Evolutionary conservation across 305 asterid species (phyloP), one percentile per base, ranked within the genome.

Genomic region (Lippia alba): DNA sequence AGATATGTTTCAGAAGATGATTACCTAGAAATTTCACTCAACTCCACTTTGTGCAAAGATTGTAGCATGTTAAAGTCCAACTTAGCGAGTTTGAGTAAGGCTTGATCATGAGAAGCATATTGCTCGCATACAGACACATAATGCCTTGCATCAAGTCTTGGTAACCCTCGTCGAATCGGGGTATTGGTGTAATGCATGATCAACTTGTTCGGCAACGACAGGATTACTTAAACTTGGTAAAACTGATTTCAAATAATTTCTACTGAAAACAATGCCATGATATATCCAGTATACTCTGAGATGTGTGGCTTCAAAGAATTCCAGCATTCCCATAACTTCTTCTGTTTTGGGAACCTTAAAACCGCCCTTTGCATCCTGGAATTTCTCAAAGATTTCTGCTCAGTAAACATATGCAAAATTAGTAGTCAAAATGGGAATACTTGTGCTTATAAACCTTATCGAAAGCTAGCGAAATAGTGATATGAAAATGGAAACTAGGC

Each of bases 271-370:
- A 50, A 15, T 6, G 20, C 56, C 56, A 6, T 50, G 20, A n/a
- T n/a, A n/a, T n/a, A 50, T 50, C 56, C 19, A 50, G 56, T 16
- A 50, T 4, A 50, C 20, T 8, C 56, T 50, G 18, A 50, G 56
- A 50, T 50, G 56, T 50, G 56, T 3, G 9, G 56, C 56, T 50
- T 50, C 56, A 15, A n/a, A 50, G 17, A 50, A 50, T 50, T 50
- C 56, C 56, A 50, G 56, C 56, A 50, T n/a, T 2, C 56, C 56
- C 20, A 50, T 15, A n/a, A 50, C 56, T 2, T 50, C 56, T n/a
- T 15, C 56, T n/a, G n/a, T 15, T 15, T n/a, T 50, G 20, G 16
- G 1, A 4, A 12, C 56, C 20, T 50, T 15, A n/a, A 49, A 49
- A 8, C n/a, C 56, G 7, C 56, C 20, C 15, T 50, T 15, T n/a